Conservation (phyloP, 139 green algal species). For the Haematococcus lacustris region DNA sequence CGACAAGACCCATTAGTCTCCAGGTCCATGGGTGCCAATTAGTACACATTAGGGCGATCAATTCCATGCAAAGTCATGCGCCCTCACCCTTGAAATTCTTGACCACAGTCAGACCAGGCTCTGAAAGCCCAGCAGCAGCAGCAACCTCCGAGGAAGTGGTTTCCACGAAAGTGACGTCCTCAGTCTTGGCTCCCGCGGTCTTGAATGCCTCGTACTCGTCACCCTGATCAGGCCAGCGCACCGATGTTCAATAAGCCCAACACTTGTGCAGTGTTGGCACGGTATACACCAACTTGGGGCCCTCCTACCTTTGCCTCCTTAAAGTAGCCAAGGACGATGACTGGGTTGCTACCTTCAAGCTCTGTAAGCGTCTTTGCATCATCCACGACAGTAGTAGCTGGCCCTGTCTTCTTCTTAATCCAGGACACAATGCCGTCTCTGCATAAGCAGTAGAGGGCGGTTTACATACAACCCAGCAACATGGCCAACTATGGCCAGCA, state of each 20-base stretch:
- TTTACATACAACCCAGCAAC: too few relatives aligned
- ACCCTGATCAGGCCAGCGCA: constrained; percentile 51
- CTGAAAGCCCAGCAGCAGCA: constrained; percentile 50
- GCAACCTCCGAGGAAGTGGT: constrained; percentile 61
- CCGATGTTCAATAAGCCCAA: too few relatives aligned
- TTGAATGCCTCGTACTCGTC: constrained; percentile 53
- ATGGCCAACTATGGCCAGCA: too few relatives aligned
- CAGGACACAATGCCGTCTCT: constrained; percentile 72
- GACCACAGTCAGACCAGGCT: constrained; percentile 37
- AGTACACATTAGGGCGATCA: too few relatives aligned
- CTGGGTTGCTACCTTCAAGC: constrained; percentile 37
- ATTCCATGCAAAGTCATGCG: neutral
- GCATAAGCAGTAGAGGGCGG: too few relatives aligned
- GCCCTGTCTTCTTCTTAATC: constrained; percentile 88
- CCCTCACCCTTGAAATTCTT: constrained; percentile 60
- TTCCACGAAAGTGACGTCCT: constrained; percentile 57
- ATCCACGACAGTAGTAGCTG: constrained; percentile 49
- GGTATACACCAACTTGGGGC: too few relatives aligned
- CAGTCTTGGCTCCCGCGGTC: constrained; percentile 40
- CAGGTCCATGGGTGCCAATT: neutral
- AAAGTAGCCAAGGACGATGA: constrained; percentile 70
- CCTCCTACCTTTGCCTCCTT: constrained; percentile 37
- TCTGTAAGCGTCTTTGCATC: constrained; percentile 38
- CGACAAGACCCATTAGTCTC: neutral
- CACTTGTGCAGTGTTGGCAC: too few relatives aligned